Conservation (phyloP, 2,329 filamentous ascomycete genomes). For the Diaporthe sp. region DNA sequence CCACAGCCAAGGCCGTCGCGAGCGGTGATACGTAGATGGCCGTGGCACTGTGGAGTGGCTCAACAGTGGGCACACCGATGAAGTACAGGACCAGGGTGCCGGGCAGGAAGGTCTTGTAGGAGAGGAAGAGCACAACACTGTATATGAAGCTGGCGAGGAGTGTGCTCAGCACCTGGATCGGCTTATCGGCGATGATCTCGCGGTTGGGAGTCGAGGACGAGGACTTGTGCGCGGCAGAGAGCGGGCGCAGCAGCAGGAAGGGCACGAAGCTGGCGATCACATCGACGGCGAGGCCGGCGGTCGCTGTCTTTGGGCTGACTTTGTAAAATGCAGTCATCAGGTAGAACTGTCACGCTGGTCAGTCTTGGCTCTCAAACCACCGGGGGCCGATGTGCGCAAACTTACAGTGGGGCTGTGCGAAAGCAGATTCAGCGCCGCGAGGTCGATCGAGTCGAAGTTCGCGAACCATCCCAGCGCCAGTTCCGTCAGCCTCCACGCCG, state of each 20-base stretch:
- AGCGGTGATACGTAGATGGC: constrained; percentile 72
- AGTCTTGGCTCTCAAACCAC: constrained; percentile 37
- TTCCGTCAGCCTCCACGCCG: constrained; percentile 73
- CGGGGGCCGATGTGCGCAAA: constrained; percentile 40
- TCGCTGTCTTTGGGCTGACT: constrained; percentile 72
- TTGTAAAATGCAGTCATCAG: constrained; percentile 85
- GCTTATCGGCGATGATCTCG: constrained; percentile 74
- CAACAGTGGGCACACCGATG: constrained; percentile 76
- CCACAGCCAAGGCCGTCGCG: constrained; percentile 56
- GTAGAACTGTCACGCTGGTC: constrained; percentile 68
- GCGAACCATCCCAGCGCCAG: constrained; percentile 81
- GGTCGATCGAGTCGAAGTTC: constrained; percentile 80
- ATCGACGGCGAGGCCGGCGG: constrained; percentile 76
- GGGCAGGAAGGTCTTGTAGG: constrained; percentile 80
- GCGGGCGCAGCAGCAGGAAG: constrained; percentile 79
- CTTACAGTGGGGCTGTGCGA: constrained; percentile 80
- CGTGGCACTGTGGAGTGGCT: constrained; percentile 74
- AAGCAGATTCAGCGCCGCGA: constrained; percentile 76
- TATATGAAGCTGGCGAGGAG: constrained; percentile 81
- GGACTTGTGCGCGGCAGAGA: constrained; percentile 74
- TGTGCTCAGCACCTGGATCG: constrained; percentile 75
- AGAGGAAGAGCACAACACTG: constrained; percentile 77
- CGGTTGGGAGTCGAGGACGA: constrained; percentile 69
- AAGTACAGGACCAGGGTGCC: constrained; percentile 82
- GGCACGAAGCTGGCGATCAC: constrained; percentile 78